phyloP scores from a whole-genome alignment of 2,329 filamentous ascomycete species.

The Venturia pyrina region DNA sequence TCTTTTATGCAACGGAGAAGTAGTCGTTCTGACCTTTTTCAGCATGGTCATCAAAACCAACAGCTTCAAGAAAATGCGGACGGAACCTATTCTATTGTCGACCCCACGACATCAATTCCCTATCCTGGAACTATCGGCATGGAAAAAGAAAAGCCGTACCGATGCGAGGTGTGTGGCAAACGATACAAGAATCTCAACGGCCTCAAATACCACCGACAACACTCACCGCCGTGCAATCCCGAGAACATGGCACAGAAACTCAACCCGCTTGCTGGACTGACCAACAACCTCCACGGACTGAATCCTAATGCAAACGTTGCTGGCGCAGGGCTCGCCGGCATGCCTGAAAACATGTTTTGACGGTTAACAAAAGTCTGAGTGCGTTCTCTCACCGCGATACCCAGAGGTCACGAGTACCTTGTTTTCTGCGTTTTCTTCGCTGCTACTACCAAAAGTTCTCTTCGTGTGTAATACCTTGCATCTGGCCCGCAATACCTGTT shows the following conservation, averaged over 20 bases:
- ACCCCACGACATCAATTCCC: conserved; percentile 85
- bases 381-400: not conserved
- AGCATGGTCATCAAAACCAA: conserved; percentile 92
- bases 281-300: conserved; percentile 22
- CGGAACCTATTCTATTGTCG: conserved; percentile 95
- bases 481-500: not conserved
- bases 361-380: not conserved
- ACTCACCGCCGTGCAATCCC: conserved; percentile 83
- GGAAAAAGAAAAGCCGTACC: conserved; percentile 99
- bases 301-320: conserved; percentile 38
- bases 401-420: not conserved
- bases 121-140: conserved; percentile 97
- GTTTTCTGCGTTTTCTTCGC: not conserved
- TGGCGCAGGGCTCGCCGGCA: conserved; percentile 44
- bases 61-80: conserved; percentile 94
- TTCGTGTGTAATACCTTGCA: not conserved
- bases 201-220: conserved; percentile 70
- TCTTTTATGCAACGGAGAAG: not conserved
- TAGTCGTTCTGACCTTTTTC: conserved; percentile 12
- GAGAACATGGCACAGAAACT: conserved; percentile 51
- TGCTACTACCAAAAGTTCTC: not conserved
- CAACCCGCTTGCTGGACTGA: conserved; percentile 13
- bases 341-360: conserved; percentile 18
- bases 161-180: conserved; percentile 93
- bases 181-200: conserved; percentile 99